Evolutionary conservation across 371 early-diverging fungal genomes (phyloP), one percentile per base, ranked within the genome.

Genomic region (Fennellomyces sp.): DNA sequence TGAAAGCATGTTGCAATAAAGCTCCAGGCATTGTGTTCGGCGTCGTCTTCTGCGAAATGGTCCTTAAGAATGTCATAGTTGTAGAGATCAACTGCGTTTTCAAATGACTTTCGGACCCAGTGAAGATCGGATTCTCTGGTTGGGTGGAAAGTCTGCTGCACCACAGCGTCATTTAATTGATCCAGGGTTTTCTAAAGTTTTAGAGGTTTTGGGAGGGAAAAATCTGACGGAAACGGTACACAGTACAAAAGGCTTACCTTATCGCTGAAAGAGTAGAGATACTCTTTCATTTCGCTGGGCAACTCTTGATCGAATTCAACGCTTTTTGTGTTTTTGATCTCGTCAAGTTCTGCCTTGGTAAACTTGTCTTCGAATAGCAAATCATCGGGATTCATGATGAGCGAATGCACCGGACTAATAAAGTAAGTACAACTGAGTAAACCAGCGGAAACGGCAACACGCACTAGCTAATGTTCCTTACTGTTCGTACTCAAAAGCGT

Each of bases 171-270:
- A 3, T 15, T 28, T 19, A 50, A 17, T 1, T 17, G 19, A 13
- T n/a, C 1, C 0, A 50, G 17, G 3, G 28, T 17, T 30, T 31
- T 50, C 51, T 50, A 50, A 28, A 28, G 17, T 21, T 45, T 5
- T 36, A 8, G n/a, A 15, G n/a, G n/a, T n/a, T n/a, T n/a, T n/a
- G n/a, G n/a, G n/a, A n/a, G n/a, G n/a, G n/a, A n/a, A n/a, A n/a
- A n/a, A n/a, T 33, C 49, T 53, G 17, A 49, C 23, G 13, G 33
- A 55, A 17, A 61, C 33, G 28, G 55, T 31, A 48, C n/a, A 54
- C 26, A 50, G 56, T 36, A 52, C 58, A 7, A 52, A 48, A 15
- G 31, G 21, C 25, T 30, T 30, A 53, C 54, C 31, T 50, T 50
- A 0, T 31, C 29, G 12, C 8, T 15, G 17, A 7, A 50, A 10